phyloP scores from a whole-genome alignment of 164 flowering plant genomes.

The Malania oleifera region DNA sequence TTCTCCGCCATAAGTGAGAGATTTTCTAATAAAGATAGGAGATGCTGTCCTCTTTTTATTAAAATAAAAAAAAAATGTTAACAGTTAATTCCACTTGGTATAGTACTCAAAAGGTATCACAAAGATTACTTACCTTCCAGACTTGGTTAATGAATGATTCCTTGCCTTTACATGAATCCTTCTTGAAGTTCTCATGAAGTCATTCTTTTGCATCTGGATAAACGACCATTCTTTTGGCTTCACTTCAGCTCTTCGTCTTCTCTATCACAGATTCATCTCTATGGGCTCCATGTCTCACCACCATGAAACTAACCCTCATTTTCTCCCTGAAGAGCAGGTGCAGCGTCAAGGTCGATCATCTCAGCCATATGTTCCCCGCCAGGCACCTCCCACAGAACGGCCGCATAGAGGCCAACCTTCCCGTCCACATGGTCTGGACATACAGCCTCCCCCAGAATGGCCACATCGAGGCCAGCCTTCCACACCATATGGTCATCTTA shows the following conservation, averaged over 20 bases:
- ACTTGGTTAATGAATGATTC: slow-evolving; percentile 37
- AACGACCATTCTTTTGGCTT: neutral
- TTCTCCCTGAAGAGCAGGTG: slow-evolving; percentile 4
- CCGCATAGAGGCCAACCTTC: neutral
- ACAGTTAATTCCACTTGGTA: no score
- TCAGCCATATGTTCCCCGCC: neutral
- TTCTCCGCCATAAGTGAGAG: no score
- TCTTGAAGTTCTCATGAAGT: slow-evolving; percentile 31
- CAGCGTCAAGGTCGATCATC: neutral
- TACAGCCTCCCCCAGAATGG: no score
- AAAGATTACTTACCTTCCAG: slow-evolving; percentile 42
- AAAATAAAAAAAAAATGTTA: no score
- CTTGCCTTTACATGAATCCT: slow-evolving; percentile 35
- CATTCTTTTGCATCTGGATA: slow-evolving; percentile 14
- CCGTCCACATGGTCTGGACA: no score
- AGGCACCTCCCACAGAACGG: neutral
- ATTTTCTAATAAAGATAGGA: no score
- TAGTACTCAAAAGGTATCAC: slow-evolving; percentile 5
- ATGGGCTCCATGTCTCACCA: slow-evolving; percentile 19
- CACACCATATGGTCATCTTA: slow-evolving; percentile 1
- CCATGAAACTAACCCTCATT: slow-evolving; percentile 51
- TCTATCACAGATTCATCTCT: slow-evolving; percentile 3
- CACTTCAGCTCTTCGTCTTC: neutral
- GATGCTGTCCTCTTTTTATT: no score
- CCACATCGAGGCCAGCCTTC: neutral